Conservation (phyloP, 2,329 filamentous ascomycete genomes). For the Aureobasidium namibiae region DNA sequence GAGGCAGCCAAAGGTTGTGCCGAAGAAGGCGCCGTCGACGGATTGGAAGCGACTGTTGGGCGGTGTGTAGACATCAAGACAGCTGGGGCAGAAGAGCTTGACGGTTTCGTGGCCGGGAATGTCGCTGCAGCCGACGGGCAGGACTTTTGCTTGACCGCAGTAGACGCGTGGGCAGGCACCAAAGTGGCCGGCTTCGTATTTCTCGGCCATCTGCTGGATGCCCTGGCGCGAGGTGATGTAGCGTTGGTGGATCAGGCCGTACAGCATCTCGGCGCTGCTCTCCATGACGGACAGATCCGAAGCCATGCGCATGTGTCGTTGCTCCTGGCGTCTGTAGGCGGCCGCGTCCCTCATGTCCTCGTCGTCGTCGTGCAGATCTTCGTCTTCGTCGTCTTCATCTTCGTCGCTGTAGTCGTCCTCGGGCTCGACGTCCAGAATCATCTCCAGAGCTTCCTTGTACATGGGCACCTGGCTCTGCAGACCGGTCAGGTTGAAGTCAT, state of each 20-base stretch:
- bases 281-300: slow-evolving; percentile 94
- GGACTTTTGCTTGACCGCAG: slow-evolving; percentile 81
- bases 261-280: slow-evolving; percentile 94
- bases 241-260: slow-evolving; percentile 94
- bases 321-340: slow-evolving; percentile 40
- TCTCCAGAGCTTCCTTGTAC: slow-evolving; percentile 98
- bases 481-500: slow-evolving; percentile 98
- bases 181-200: slow-evolving; percentile 95
- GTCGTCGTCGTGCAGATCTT: slow-evolving; percentile 46
- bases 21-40: slow-evolving; percentile 96
- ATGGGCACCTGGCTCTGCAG: slow-evolving; percentile 91
- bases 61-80: slow-evolving; percentile 92
- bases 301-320: slow-evolving; percentile 76
- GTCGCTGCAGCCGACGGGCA: slow-evolving; percentile 89
- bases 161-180: slow-evolving; percentile 90
- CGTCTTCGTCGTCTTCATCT: slow-evolving; percentile 51
- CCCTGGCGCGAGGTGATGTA: slow-evolving; percentile 95
- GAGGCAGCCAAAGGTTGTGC: slow-evolving; percentile 89
- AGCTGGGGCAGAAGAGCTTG: slow-evolving; percentile 95
- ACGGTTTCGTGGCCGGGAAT: slow-evolving; percentile 95
- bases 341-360: slow-evolving; percentile 39
- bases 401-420: slow-evolving; percentile 73
- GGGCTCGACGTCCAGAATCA: slow-evolving; percentile 97
- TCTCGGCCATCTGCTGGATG: slow-evolving; percentile 98
- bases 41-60: slow-evolving; percentile 96